Base-by-base conservation (phyloP, 106 monocot species). In the Hemerocallis citrina region DNA sequence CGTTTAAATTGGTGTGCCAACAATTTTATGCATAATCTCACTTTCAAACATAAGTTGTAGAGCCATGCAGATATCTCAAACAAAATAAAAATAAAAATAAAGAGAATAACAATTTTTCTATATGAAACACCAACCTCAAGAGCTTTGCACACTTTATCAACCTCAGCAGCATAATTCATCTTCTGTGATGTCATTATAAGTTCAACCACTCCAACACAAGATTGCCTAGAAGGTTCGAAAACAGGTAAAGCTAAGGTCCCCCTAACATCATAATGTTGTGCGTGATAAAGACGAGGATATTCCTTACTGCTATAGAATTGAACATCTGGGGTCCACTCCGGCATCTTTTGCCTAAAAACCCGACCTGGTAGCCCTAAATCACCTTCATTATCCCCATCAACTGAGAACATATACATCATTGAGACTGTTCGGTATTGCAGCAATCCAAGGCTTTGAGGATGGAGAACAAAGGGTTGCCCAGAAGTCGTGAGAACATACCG, bases 111-210 rank as follows among this genome's bases (percentile, higher is more conserved):
- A 23, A n/a, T 32, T 27, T 39, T 34, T 11, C 3, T 27, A 43
- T 11, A 40, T 20, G 55, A 34, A 63, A 12, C 34, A 39, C 77
- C 19, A 68, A 93, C 93, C 93, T 93, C 79, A 49, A 93, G 93
- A 61, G 89, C 93, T 67, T 85, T 93, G 74, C 93, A 93, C 31
- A 93, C 77, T 85, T 82, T 93, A 69, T 89, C 80, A 51, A 93
- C 85, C 38, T 93, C 89, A 17, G 67, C 51, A 46, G 85, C 79
- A 77, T 93, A 93, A 59, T 93, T 93, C 32, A 85, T 74, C 82
- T 75, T 85, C 17, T 58, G 68, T 39, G 93, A 82, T 7, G 82
- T 89, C 85, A 89, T 82, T 60, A 93, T 83, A 17, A 93, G 76
- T 72, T 93, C 93, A 33, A 93, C 69, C 33, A 93, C 93, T 37